These are phyloP conservation scores for Botrytis elliptica DNA, from an alignment of 2,329 filamentous ascomycete genomes.

Conservation along the genomic window DNA sequence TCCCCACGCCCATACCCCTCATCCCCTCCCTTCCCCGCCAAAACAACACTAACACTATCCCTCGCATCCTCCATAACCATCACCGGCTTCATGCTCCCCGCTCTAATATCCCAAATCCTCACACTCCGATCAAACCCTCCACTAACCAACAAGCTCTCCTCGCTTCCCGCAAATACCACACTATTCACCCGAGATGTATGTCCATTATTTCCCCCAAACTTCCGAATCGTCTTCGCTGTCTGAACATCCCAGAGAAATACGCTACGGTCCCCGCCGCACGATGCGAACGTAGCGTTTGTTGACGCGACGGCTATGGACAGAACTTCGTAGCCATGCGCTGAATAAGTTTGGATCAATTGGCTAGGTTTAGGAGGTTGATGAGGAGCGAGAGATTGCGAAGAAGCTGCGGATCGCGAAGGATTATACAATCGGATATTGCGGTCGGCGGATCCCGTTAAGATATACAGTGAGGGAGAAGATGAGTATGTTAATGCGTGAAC, in stretches of 20 bases:
- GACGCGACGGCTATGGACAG: constrained; percentile 71
- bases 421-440: constrained; percentile 86
- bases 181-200: constrained; percentile 63
- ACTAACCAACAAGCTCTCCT: constrained; percentile 69
- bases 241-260: constrained; percentile 96
- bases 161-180: constrained; percentile 75
- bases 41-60: constrained; percentile 57
- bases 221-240: constrained; percentile 70
- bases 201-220: constrained; percentile 60
- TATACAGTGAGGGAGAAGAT: constrained; percentile 68
- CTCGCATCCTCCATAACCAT: constrained; percentile 72
- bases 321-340: constrained; percentile 88
- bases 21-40: constrained; percentile 47
- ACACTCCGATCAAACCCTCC: constrained; percentile 75
- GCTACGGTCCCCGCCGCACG: constrained; percentile 82
- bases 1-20: constrained; percentile 71
- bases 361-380: constrained; percentile 41
- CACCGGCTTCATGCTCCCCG: constrained; percentile 55
- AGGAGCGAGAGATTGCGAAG: constrained; percentile 42
- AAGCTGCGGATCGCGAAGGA: constrained; percentile 55
- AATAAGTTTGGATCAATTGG: constrained; percentile 79
- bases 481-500: constrained; percentile 74
- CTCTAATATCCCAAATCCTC: constrained; percentile 69
- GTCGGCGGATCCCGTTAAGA: constrained; percentile 85
- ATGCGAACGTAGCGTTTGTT: constrained; percentile 83